A percentile compares a stretch with the other conserved stretches of the same genome.
phyloP scores from a whole-genome alignment of 2,329 filamentous ascomycete species.

The Beauveria varroae region DNA sequence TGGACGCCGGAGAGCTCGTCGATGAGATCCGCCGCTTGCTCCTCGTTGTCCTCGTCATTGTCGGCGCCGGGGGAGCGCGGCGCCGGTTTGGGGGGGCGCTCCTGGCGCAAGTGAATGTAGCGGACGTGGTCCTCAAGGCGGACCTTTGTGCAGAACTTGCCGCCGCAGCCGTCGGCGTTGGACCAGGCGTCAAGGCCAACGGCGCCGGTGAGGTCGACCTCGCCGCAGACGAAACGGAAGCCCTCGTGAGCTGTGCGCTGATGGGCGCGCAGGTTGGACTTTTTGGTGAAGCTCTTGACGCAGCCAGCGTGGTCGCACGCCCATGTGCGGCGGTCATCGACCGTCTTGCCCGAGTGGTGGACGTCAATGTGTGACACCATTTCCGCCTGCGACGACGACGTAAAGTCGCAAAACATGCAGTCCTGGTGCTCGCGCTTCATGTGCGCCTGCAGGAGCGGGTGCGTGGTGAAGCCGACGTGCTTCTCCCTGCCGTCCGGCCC shows the following conservation, averaged over 20 bases:
- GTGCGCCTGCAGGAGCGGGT: slow-evolving; percentile 64
- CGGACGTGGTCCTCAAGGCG: slow-evolving; percentile 79
- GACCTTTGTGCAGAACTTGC: slow-evolving; percentile 67
- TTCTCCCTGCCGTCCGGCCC: slow-evolving; percentile 31
- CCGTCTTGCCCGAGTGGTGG: slow-evolving; percentile 56
- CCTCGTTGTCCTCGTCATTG: slow-evolving; percentile 1
- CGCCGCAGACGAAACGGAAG: slow-evolving; percentile 70
- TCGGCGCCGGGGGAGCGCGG: background rate
- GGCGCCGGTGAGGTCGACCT: slow-evolving; percentile 51
- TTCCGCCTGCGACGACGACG: slow-evolving; percentile 58
- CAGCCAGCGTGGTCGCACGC: slow-evolving; percentile 63
- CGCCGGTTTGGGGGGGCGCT: slow-evolving; percentile 31
- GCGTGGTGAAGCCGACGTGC: slow-evolving; percentile 60
- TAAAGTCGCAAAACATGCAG: slow-evolving; percentile 68
- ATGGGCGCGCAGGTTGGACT: slow-evolving; percentile 76
- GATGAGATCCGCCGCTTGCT: slow-evolving; percentile 24
- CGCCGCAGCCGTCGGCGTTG: slow-evolving; percentile 61
- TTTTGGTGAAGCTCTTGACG: slow-evolving; percentile 69
- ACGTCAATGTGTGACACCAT: slow-evolving; percentile 73
- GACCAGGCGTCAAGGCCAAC: slow-evolving; percentile 58
- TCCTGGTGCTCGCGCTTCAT: slow-evolving; percentile 64
- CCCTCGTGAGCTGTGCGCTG: slow-evolving; percentile 71
- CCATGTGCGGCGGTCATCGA: slow-evolving; percentile 58
- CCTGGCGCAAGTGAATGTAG: slow-evolving; percentile 65
- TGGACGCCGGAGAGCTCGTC: slow-evolving; percentile 36